Base-by-base conservation (phyloP, 148 eudicot genomes). In the Rhododendron ovatum region DNA sequence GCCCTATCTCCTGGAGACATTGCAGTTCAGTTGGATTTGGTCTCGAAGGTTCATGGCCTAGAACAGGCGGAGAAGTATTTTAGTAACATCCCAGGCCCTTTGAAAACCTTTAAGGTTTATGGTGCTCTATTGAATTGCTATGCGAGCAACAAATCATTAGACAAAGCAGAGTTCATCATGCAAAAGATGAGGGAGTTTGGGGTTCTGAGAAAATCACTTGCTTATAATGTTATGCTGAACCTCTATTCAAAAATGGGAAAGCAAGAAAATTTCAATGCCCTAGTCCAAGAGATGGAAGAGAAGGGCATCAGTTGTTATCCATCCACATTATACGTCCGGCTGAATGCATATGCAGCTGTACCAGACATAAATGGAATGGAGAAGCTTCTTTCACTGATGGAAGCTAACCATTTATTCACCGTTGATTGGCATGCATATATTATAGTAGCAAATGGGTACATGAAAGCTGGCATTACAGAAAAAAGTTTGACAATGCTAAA, bases 111-210 rank as follows among this genome's bases (percentile, higher is more conserved):
- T 5, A 53, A 89, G 1, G 87, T 89, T 50, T 89, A 88, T 83
- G 85, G 85, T 79, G 85, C 92, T 78, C 92, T 92, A 18, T 75
- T 91, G 82, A 86, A 82, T 43, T 90, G 91, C 88, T 92, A 92
- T 71, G 90, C 87, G 13, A 7, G 57, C 63, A 61, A 83, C 20
- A 88, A 89, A 51, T 87, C 89, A 5, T 45, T 90, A 79, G 89
- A 88, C 41, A 88, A 88, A 86, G 91, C 94, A 6, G 94, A 92
- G 86, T 89, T 20, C 84, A 82, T 88, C 30, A 85, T 90, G 93
- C 89, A 83, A 86, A 89, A 87, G 45, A 81, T 92, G 89, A 89
- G 84, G 26, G 79, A 87, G 75, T 48, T 86, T 30, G 87, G 87
- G 12, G 57, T 78, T 82, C 76, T 79, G 1, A 50, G 37, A 22